Conservation (phyloP, 2,329 filamentous ascomycete genomes). For the Thyridium curvatum region DNA sequence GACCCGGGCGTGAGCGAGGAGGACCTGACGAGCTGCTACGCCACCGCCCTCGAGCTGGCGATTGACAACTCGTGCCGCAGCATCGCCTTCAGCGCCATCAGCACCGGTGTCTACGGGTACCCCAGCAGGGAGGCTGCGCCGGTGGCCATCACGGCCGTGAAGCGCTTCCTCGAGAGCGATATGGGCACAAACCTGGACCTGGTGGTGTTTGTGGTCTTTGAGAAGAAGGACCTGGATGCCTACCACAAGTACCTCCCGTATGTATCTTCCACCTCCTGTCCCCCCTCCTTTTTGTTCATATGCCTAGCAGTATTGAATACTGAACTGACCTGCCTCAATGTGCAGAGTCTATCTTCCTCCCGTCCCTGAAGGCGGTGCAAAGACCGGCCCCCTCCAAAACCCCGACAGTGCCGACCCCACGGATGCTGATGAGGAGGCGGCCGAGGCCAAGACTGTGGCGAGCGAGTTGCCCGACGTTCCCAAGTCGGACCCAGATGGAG, state of each 20-base stretch:
- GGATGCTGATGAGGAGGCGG: slow-evolving; percentile 5
- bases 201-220: slow-evolving; percentile 82
- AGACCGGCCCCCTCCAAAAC: not conserved
- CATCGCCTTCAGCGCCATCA: slow-evolving; percentile 78
- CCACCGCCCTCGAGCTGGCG: slow-evolving; percentile 64
- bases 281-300: not conserved
- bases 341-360: slow-evolving; percentile 21
- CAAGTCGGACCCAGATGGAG: slow-evolving; percentile 14
- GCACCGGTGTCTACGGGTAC: slow-evolving; percentile 87
- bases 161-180: slow-evolving; percentile 44
- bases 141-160: slow-evolving; percentile 58
- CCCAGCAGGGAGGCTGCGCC: slow-evolving; percentile 66
- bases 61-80: slow-evolving; percentile 58
- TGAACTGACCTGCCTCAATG: not conserved
- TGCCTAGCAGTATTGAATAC: no score
- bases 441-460: slow-evolving; percentile 16
- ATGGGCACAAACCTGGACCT: slow-evolving; percentile 52
- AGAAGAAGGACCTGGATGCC: slow-evolving; percentile 66
- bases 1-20: slow-evolving; percentile 33
- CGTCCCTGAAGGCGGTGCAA: slow-evolving; percentile 9
- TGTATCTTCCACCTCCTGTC: slow-evolving; percentile 26
- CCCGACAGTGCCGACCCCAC: slow-evolving; percentile 2
- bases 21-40: slow-evolving; percentile 60
- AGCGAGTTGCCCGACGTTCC: slow-evolving; percentile 18
- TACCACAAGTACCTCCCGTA: slow-evolving; percentile 71